Evolutionary conservation across 768 basidiomycete species (phyloP).

Genomic region (Suillus luteus): DNA sequence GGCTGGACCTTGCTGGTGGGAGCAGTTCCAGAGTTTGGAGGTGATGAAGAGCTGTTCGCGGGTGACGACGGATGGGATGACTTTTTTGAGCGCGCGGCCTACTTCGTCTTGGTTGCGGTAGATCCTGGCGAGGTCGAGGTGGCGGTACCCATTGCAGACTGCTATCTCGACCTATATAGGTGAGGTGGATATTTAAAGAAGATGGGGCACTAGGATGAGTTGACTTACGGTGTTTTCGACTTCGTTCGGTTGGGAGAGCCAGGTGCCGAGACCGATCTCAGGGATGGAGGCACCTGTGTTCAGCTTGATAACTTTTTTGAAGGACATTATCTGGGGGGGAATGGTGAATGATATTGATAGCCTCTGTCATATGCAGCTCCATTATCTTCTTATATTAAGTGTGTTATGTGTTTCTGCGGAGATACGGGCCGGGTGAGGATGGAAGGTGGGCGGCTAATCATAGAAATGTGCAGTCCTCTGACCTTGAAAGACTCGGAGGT

Average conservation of each 20-base stretch:
- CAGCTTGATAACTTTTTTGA: constrained; percentile 40
- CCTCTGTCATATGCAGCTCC: neutral
- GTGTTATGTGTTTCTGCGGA: neutral
- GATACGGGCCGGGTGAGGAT: neutral
- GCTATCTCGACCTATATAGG: constrained; percentile 67
- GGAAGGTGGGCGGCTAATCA: constrained; percentile 6
- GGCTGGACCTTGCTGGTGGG: constrained; percentile 65
- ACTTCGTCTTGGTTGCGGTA: constrained; percentile 83
- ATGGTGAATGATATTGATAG: constrained; percentile 1
- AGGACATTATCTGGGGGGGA: constrained; percentile 38
- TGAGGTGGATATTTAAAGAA: neutral
- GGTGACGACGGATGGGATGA: constrained; percentile 75
- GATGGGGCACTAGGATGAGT: neutral
- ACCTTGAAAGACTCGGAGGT: neutral
- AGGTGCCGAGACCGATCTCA: constrained; percentile 82
- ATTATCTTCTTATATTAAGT: constrained; percentile 7
- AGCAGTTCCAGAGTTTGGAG: constrained; percentile 81
- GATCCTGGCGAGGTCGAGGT: constrained; percentile 81
- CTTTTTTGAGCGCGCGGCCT: constrained; percentile 71
- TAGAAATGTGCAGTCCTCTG: neutral
- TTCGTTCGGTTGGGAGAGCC: constrained; percentile 74
- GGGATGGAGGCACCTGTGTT: constrained; percentile 58
- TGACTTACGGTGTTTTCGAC: constrained; percentile 67
- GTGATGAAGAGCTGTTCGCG: constrained; percentile 84
- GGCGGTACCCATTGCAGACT: constrained; percentile 74